These are phyloP conservation scores for Cladophialophora immunda DNA, from an alignment of 2,329 filamentous ascomycete species.

Conservation along the genomic window DNA sequence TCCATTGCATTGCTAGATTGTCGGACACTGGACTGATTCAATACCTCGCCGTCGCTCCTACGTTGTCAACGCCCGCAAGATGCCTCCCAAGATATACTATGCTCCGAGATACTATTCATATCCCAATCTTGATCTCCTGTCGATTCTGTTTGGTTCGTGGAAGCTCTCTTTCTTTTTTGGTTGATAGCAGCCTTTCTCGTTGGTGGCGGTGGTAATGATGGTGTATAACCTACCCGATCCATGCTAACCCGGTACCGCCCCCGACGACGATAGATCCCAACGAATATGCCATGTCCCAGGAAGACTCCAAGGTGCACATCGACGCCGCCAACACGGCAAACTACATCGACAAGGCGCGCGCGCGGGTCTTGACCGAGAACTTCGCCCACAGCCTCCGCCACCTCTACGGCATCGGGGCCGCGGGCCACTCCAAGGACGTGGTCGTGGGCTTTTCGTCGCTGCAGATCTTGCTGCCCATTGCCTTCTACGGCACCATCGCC, in stretches of 20 bases:
- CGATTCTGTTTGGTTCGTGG: not conserved
- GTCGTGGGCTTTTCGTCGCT: constrained; percentile 66
- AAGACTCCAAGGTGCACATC: not conserved
- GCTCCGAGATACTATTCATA: constrained; percentile 3
- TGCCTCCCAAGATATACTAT: constrained; percentile 7
- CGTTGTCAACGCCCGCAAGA: not conserved
- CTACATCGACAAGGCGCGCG: constrained; percentile 52
- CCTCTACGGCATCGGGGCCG: constrained; percentile 60
- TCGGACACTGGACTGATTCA: too few species aligned
- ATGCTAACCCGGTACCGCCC: not conserved
- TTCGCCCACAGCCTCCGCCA: constrained; percentile 66
- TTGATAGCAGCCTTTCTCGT: not conserved
- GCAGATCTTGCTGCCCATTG: constrained; percentile 62
- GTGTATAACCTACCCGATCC: not conserved
- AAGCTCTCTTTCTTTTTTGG: not conserved
- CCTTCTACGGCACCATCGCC: constrained; percentile 66
- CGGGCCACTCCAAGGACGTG: constrained; percentile 61
- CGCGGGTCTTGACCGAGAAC: constrained; percentile 59
- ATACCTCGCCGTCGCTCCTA: not conserved
- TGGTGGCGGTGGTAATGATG: not conserved
- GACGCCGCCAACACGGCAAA: constrained; percentile 3
- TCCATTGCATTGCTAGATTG: too few species aligned
- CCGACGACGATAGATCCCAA: too few species aligned
- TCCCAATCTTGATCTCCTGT: not conserved
- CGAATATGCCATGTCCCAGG: not conserved